A percentile compares a stretch with the other conserved stretches of the same genome.
These are phyloP conservation scores for Arthrinium phaeospermum DNA, from an alignment of 2,329 filamentous ascomycete genomes.

Conservation along the genomic window DNA sequence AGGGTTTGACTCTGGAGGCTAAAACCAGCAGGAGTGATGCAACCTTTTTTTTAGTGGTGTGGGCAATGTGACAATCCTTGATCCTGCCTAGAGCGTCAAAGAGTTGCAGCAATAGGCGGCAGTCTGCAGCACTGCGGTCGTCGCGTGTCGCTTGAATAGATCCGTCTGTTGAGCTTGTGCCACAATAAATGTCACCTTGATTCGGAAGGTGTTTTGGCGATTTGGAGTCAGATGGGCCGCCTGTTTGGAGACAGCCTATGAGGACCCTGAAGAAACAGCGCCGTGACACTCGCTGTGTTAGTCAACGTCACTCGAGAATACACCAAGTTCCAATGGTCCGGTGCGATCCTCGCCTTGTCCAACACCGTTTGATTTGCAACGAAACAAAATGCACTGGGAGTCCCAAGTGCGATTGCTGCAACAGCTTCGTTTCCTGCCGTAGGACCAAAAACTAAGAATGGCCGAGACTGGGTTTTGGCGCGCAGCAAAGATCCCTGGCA, in stretches of 20 bases:
- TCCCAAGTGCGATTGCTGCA: not conserved
- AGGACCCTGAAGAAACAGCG: constrained; percentile 21
- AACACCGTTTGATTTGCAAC: not conserved
- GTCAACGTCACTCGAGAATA: constrained; percentile 1
- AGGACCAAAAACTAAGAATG: not conserved
- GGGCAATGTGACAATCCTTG: constrained; percentile 13
- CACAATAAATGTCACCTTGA: constrained; percentile 33
- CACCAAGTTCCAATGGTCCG: constrained; percentile 2
- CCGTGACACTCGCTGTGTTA: constrained; percentile 5
- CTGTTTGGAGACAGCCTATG: constrained; percentile 31
- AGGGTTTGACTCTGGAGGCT: constrained; percentile 12
- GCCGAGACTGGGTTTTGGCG: not conserved
- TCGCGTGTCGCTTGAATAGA: constrained; percentile 26
- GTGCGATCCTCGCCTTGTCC: not conserved
- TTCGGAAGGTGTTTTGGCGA: constrained; percentile 38
- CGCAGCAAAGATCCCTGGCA: not conserved
- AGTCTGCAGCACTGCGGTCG: constrained; percentile 23
- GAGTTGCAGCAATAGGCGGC: constrained; percentile 10
- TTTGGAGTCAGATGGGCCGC: constrained; percentile 26
- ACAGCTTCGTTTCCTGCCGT: constrained; percentile 13
- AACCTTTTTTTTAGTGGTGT: constrained; percentile 4
- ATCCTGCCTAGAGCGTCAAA: constrained; percentile 3
- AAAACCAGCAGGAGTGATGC: constrained; percentile 14
- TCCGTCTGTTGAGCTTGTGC: not conserved
- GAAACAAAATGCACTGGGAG: not conserved